Evolutionary conservation across 176 grass and related monocot species (phyloP).

Genomic region (Zoysia pacifica): DNA sequence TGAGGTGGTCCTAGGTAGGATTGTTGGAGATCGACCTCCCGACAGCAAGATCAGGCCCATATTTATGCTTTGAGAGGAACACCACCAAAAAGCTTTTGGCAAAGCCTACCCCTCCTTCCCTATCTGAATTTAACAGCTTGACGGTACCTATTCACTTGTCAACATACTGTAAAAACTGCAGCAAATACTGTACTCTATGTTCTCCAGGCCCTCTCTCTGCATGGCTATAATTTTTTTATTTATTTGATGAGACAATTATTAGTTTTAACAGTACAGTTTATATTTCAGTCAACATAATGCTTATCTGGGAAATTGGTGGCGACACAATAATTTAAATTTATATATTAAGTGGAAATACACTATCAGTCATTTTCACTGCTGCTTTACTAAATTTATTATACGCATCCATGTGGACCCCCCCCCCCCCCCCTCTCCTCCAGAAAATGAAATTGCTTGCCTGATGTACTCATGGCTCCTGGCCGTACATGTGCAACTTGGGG

Average conservation of each 20-base stretch:
- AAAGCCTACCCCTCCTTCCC: conserved; percentile 53
- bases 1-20: conserved; percentile 56
- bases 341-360: background rate
- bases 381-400: background rate
- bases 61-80: conserved; percentile 51
- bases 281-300: too few relatives aligned
- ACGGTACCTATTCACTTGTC: conserved; percentile 39
- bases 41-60: conserved; percentile 61
- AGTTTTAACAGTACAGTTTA: too few relatives aligned
- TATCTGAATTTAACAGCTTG: conserved; percentile 52
- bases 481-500: conserved; percentile 33
- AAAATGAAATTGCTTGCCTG: conserved; percentile 25
- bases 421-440: background rate
- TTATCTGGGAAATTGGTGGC: background rate
- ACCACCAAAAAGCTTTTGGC: conserved; percentile 43
- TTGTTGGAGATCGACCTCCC: conserved; percentile 54
- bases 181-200: too few relatives aligned
- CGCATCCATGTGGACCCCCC: background rate
- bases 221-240: too few relatives aligned
- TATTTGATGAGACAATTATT: background rate
- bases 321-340: background rate
- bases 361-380: background rate
- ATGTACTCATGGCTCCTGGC: background rate
- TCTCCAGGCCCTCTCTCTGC: too few relatives aligned
- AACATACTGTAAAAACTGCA: background rate